These are phyloP conservation scores for Leccinum disarticulatum DNA, from an alignment of 768 basidiomycete genomes.

Conservation along the genomic window DNA sequence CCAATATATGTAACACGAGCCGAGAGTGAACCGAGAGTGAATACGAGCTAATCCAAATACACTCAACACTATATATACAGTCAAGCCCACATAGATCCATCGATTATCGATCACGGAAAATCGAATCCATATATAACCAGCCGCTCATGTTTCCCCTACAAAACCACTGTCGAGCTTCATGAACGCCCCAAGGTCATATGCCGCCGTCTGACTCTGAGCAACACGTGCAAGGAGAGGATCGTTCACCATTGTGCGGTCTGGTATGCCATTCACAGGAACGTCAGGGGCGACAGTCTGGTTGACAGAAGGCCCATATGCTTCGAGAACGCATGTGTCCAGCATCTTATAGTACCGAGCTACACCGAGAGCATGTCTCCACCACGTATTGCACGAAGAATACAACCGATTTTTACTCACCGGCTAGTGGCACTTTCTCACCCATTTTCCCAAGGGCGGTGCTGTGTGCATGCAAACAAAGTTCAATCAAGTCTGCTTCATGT, in stretches of 20 bases:
- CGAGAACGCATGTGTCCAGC: constrained; percentile 19
- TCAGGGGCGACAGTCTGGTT: background rate
- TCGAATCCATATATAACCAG: background rate
- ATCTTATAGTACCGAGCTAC: constrained; percentile 26
- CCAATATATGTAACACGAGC: background rate
- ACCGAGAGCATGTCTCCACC: background rate
- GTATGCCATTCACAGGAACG: constrained; percentile 7
- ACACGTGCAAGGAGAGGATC: constrained; percentile 11
- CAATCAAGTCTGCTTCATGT: background rate
- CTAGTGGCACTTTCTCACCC: constrained; percentile 66
- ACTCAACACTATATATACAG: background rate
- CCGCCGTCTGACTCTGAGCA: constrained; percentile 6
- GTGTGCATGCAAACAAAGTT: background rate
- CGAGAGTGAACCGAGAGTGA: background rate
- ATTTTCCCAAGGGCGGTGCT: constrained; percentile 62
- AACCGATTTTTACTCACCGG: constrained; percentile 37
- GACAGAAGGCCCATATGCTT: constrained; percentile 7
- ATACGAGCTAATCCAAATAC: background rate
- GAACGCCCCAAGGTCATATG: constrained; percentile 14
- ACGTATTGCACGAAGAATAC: background rate
- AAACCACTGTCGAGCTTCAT: constrained; percentile 10
- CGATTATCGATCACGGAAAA: background rate
- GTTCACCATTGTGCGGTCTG: constrained; percentile 9
- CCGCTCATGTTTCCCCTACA: constrained; percentile 4
- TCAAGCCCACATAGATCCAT: background rate